These are phyloP conservation scores for Leptographium galeiforme DNA, from an alignment of 2,329 filamentous ascomycete genomes.

Conservation along the genomic window DNA sequence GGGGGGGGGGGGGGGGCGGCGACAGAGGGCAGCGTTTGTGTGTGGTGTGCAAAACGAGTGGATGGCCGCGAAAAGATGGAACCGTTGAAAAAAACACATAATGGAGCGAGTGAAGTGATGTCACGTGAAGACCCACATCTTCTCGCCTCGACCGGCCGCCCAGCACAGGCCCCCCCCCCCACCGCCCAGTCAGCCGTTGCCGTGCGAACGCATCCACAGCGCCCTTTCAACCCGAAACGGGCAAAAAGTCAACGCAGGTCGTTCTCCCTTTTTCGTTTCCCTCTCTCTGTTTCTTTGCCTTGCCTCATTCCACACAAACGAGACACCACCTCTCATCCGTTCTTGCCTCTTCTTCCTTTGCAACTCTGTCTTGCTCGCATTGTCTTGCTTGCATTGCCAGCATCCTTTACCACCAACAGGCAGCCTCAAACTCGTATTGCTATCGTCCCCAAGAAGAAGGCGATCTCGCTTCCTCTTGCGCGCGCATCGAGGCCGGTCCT, in stretches of 20 bases:
- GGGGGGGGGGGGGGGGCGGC: too few species aligned
- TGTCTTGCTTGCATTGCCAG: background rate
- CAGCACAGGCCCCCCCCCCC: constrained; percentile 2
- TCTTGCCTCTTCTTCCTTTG: background rate
- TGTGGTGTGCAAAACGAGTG: constrained; percentile 4
- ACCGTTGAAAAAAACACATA: background rate
- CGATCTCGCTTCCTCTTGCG: too few species aligned
- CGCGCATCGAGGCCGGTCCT: background rate
- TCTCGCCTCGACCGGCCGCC: background rate
- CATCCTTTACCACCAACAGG: background rate
- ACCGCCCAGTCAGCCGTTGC: constrained; percentile 5
- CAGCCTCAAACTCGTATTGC: too few species aligned
- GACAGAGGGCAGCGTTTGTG: background rate
- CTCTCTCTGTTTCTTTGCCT: background rate
- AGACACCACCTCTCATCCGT: too few species aligned
- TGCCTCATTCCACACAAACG: background rate
- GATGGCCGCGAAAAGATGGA: background rate
- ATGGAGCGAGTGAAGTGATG: too few species aligned
- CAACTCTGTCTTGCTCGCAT: background rate
- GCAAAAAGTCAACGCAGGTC: constrained; percentile 9
- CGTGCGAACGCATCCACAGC: constrained; percentile 6
- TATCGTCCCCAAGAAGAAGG: too few species aligned
- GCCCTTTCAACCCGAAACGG: constrained; percentile 7
- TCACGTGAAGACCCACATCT: too few species aligned
- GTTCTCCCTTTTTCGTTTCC: background rate